phyloP scores from a whole-genome alignment of 164 flowering plant genomes.

The Liquidambar formosana region DNA sequence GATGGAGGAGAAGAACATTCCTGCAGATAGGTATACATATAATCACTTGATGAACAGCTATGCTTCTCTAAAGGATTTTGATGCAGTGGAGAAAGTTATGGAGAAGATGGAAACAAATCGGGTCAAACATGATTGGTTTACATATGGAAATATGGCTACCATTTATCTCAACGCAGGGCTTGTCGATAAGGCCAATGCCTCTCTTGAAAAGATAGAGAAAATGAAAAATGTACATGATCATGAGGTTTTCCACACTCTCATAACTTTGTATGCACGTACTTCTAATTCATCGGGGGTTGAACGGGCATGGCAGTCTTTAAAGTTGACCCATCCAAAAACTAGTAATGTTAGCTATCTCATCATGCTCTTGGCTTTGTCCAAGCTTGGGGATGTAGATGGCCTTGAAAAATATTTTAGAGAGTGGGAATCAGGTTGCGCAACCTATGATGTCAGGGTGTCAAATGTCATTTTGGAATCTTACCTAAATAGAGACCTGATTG shows the following conservation, averaged over 20 bases:
- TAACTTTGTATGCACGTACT: slow-evolving; percentile 30
- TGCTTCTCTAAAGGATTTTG: slow-evolving; percentile 34
- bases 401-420: slow-evolving; percentile 34
- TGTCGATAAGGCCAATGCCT: slow-evolving; percentile 28
- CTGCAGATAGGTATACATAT: slow-evolving; percentile 28
- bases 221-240: slow-evolving; percentile 15
- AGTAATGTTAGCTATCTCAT: slow-evolving; percentile 34
- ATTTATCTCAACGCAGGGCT: slow-evolving; percentile 31
- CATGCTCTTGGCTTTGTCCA: slow-evolving; percentile 35
- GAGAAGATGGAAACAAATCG: slow-evolving; percentile 26
- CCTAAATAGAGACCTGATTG: slow-evolving; percentile 31
- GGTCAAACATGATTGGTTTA: slow-evolving; percentile 18
- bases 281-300: slow-evolving; percentile 28
- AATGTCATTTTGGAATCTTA: slow-evolving; percentile 34
- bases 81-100: slow-evolving; percentile 31
- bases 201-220: slow-evolving; percentile 35
- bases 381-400: slow-evolving; percentile 29
- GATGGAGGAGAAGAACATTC: slow-evolving; percentile 27
- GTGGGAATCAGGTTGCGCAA: slow-evolving; percentile 34
- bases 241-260: slow-evolving; percentile 22
- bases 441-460: slow-evolving; percentile 35
- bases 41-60: slow-evolving; percentile 34
- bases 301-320: slow-evolving; percentile 40
- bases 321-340: slow-evolving; percentile 20
- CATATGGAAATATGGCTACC: slow-evolving; percentile 31